Conservation (phyloP, 2,329 filamentous ascomycete genomes). For the Byssochlamys sp. region DNA sequence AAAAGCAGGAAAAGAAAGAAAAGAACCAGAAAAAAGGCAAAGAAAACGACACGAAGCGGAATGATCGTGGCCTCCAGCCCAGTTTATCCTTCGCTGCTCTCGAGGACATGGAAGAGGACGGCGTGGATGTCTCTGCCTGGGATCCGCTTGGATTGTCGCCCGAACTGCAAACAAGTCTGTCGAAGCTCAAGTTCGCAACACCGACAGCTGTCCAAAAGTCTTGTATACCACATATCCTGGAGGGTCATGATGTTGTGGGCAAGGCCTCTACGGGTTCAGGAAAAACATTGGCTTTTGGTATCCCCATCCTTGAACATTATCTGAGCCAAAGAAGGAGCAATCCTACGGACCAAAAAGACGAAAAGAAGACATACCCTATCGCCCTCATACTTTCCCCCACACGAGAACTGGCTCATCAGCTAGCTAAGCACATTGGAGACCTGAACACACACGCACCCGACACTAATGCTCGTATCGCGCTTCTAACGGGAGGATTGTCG, state of each 20-base stretch:
- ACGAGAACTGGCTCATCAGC: conserved; percentile 83
- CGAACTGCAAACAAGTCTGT: conserved; percentile 61
- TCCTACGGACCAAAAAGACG: conserved; percentile 28
- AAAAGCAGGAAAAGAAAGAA: conserved; percentile 19
- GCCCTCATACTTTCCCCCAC: conserved; percentile 84
- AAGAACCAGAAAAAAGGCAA: conserved; percentile 11
- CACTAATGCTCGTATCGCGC: conserved; percentile 55
- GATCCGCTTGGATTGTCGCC: conserved; percentile 62
- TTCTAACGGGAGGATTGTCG: conserved; percentile 82
- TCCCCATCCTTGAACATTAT: conserved; percentile 82
- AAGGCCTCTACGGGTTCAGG: conserved; percentile 95
- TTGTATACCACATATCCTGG: conserved; percentile 70
- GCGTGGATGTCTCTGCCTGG: conserved; percentile 70
- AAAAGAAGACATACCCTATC: conserved; percentile 45
- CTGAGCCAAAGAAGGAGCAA: conserved; percentile 41
- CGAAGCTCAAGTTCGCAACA: conserved; percentile 66
- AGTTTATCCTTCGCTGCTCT: conserved; percentile 30
- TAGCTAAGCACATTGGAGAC: conserved; percentile 69
- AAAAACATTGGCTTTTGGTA: conserved; percentile 89
- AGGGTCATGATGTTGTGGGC: conserved; percentile 82
- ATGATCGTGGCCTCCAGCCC: conserved; percentile 20
- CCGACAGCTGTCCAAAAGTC: conserved; percentile 74
- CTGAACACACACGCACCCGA: conserved; percentile 61
- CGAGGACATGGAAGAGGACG: conserved; percentile 39
- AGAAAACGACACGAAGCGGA: conserved; percentile 15